These are phyloP conservation scores for Globisporangium megalacanthum DNA, from an alignment of 352 stramenopile species.

Conservation along the genomic window DNA sequence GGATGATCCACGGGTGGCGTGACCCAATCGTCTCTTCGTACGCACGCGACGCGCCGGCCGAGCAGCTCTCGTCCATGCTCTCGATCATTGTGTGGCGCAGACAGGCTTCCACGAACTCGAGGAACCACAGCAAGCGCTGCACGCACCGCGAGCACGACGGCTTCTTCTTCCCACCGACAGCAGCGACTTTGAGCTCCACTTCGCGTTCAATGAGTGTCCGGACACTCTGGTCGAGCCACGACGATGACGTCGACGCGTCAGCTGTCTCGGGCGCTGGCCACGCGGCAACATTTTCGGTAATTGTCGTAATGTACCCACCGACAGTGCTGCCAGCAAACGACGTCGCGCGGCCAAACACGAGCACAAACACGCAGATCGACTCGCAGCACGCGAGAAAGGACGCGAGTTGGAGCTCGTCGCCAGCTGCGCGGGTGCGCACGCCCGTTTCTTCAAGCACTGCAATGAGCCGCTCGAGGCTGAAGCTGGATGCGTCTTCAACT, in stretches of 20 bases:
- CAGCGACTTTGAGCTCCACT: slow-evolving; percentile 50
- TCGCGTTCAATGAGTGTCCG: slow-evolving; percentile 55
- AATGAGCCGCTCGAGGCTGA: slow-evolving; percentile 47
- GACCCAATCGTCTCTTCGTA: slow-evolving; percentile 81
- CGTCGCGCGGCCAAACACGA: slow-evolving; percentile 73
- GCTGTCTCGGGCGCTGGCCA: slow-evolving; percentile 29
- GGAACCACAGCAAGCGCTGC: slow-evolving; percentile 72
- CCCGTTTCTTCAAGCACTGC: slow-evolving; percentile 26
- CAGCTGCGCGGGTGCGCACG: slow-evolving; percentile 24
- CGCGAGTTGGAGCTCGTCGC: slow-evolving; percentile 36
- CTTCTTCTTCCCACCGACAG: slow-evolving; percentile 78
- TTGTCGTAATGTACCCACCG: slow-evolving; percentile 63
- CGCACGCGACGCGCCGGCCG: slow-evolving; percentile 55
- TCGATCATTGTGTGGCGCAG: slow-evolving; percentile 64
- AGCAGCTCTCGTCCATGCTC: slow-evolving; percentile 59
- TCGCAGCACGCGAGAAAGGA: slow-evolving; percentile 52
- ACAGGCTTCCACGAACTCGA: slow-evolving; percentile 80
- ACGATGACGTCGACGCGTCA: neutral
- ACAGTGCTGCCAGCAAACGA: slow-evolving; percentile 78
- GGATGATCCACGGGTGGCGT: slow-evolving; percentile 80
- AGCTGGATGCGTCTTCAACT: slow-evolving; percentile 19
- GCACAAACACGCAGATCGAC: slow-evolving; percentile 64
- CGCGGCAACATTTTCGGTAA: slow-evolving; percentile 47
- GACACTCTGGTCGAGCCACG: slow-evolving; percentile 55
- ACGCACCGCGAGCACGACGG: slow-evolving; percentile 69